Evolutionary conservation across 768 basidiomycete species (phyloP), one percentile per base, ranked within the genome.

Genomic region (Agaricus bisporus): DNA sequence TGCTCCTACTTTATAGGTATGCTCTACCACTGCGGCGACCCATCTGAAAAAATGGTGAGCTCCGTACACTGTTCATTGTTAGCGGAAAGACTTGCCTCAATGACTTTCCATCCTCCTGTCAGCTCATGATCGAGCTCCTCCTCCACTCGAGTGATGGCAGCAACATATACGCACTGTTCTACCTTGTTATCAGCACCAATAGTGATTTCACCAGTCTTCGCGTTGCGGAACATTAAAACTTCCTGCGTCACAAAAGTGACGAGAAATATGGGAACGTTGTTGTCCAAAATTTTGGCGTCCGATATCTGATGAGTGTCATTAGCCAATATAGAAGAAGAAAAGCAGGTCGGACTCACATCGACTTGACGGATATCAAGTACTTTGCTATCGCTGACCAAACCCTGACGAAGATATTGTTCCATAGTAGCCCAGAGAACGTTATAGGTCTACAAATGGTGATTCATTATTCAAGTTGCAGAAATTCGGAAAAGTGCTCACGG

Each of bases 391-490:
- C 90, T 91, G 59, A 95, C 74, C 22, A 98, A 78, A 1, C 95
- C 94, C 63, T 95, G 93, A 36, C 81, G 79, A 46, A 95, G 79
- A 66, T 93, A 98, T 61, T 90, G 87, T 60, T 95, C 93, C 83
- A 99, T 91, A 6, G 94, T 95, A 6, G 95, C 95, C 89, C 95
- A 95, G 4, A 98, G 77, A n/a, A 98, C 92, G 60, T 95, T 97
- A 66, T 94, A 98, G 5, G 95, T 95, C 93, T 95, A 39, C 32
- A 58, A 41, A 25, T 29, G 28, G 26, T 17, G 9, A 32, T 32
- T 32, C 26, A 26, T 43, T 56, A 39, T 47, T 29, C 9, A 70
- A 36, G 39, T 15, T n/a, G 20, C 29, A 9, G 37, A 26, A 46
- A 18, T n/a, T 26, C 39, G 12, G 0, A 26, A 49, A 32, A 38